Evolutionary conservation across 495 filamentous ascomycete genomes (phyloP).

Genomic region (Penicillium maclennaniae): DNA sequence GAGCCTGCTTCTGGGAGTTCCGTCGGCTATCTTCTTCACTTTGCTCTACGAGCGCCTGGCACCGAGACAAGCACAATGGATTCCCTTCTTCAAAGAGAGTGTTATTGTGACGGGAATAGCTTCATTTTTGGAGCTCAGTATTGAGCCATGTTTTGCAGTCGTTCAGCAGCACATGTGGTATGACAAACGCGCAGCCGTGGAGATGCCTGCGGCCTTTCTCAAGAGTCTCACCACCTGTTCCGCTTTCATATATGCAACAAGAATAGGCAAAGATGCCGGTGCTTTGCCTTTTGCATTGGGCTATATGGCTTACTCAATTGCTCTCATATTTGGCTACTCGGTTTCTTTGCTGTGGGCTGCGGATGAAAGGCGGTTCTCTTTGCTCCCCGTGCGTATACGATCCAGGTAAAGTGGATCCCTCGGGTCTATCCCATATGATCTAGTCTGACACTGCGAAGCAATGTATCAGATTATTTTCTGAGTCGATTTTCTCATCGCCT

Average conservation of each 20-base stretch:
- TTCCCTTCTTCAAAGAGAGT: constrained; percentile 58
- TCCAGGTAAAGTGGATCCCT: constrained; percentile 34
- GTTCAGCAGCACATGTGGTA: constrained; percentile 77
- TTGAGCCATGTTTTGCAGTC: constrained; percentile 82
- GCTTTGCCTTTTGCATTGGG: constrained; percentile 87
- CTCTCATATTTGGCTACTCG: constrained; percentile 64
- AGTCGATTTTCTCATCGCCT: constrained; percentile 65
- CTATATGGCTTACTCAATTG: constrained; percentile 69
- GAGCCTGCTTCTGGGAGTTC: constrained; percentile 63
- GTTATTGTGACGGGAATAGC: constrained; percentile 71
- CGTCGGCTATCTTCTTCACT: constrained; percentile 57
- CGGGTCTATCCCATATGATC: background rate
- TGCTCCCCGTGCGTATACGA: constrained; percentile 44
- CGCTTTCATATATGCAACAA: constrained; percentile 55
- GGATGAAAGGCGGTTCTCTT: constrained; percentile 51
- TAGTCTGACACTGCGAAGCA: constrained; percentile 15
- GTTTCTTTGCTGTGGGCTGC: constrained; percentile 44
- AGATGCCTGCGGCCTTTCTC: constrained; percentile 70
- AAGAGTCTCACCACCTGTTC: constrained; percentile 71
- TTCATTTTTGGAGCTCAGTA: constrained; percentile 71
- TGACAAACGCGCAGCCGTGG: constrained; percentile 71
- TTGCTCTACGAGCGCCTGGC: constrained; percentile 60
- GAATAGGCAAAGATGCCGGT: constrained; percentile 51
- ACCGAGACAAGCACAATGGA: constrained; percentile 48
- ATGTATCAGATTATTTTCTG: constrained; percentile 45